phyloP scores from a whole-genome alignment of 1,139 yeast species.

The Taphrina pruni region DNA sequence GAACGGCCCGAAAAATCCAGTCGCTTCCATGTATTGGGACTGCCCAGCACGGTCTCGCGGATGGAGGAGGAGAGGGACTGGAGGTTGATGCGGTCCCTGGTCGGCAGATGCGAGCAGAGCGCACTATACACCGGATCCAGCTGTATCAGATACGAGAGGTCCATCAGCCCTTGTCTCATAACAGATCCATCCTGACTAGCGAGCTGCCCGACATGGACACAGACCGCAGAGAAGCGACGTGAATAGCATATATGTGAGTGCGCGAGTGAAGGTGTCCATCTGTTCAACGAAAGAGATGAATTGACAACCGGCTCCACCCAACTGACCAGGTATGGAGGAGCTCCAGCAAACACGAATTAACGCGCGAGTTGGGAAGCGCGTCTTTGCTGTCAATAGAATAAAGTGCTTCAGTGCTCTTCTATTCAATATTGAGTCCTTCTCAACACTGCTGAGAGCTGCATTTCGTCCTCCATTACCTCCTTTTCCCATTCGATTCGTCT shows the following conservation, averaged over 20 bases:
- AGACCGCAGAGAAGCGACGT: no score
- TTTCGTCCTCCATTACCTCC: no score
- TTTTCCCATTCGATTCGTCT: no score
- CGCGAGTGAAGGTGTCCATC: no score
- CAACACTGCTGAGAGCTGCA: no score
- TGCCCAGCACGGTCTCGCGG: neutral
- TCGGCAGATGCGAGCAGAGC: conserved; percentile 14
- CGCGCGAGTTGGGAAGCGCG: conserved; percentile 8
- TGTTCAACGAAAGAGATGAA: no score
- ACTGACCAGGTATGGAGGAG: neutral
- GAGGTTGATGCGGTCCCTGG: conserved; percentile 9
- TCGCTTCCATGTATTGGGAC: conserved; percentile 23
- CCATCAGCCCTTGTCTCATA: neutral
- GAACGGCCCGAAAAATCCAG: conserved; percentile 24
- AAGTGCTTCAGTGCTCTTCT: no score
- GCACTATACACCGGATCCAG: conserved; percentile 20
- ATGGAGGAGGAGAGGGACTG: conserved; percentile 1
- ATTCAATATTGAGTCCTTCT: no score
- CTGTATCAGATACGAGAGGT: conserved; percentile 9
- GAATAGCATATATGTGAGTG: no score
- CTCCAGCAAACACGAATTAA: conserved; percentile 9
- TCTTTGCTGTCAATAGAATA: neutral
- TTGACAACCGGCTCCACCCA: no score
- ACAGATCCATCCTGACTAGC: no score
- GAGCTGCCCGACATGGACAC: no score